These are phyloP conservation scores for Pleodorina starrii DNA, from an alignment of 139 green algal genomes.

Conservation along the genomic window DNA sequence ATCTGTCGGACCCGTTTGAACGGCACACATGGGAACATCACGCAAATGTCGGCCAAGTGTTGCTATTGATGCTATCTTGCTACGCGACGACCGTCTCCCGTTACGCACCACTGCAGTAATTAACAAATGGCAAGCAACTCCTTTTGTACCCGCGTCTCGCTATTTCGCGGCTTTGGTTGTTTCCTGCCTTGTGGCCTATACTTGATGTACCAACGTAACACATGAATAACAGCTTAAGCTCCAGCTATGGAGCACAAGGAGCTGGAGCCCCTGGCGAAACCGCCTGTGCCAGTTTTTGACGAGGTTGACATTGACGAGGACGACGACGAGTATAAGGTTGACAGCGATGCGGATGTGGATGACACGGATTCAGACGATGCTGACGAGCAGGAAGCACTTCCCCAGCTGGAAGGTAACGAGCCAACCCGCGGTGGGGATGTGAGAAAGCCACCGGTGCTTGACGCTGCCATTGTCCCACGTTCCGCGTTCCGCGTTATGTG, in stretches of 20 bases:
- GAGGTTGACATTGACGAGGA: conserved; percentile 11
- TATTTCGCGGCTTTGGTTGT: background rate
- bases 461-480: too few relatives aligned
- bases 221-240: background rate
- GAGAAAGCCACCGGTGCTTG: too few relatives aligned
- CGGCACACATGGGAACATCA: too few relatives aligned
- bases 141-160: background rate
- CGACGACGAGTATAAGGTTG: conserved; percentile 40
- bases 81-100: too few relatives aligned
- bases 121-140: background rate
- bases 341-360: background rate
- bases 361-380: conserved; percentile 21
- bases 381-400: conserved; percentile 10
- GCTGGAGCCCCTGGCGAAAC: background rate
- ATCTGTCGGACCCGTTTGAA: too few relatives aligned
- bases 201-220: conserved; percentile 11
- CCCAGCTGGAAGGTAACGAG: conserved; percentile 6
- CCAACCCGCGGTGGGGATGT: too few relatives aligned
- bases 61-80: too few relatives aligned
- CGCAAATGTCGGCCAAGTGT: too few relatives aligned
- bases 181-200: background rate
- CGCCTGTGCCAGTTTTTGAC: background rate
- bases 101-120: too few relatives aligned
- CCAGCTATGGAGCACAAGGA: conserved; percentile 16
- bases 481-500: too few relatives aligned